Evolutionary conservation across 116 monocot genomes (phyloP).

Genomic region (Dioscorea cayenensis): DNA sequence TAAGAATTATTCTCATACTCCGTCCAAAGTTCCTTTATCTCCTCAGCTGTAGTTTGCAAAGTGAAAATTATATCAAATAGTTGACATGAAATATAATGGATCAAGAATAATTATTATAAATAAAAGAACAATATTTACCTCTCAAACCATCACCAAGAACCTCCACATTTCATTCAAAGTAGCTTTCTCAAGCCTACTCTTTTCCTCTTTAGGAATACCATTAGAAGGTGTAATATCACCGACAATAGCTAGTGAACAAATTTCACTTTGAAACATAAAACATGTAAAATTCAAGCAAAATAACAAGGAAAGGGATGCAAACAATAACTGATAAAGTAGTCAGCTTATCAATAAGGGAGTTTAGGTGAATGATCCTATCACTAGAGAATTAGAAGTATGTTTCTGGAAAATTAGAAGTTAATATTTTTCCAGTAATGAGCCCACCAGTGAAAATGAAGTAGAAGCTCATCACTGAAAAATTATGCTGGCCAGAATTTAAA

Average conservation of each 20-base stretch:
- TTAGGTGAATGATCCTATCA: too few species aligned
- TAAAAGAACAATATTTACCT: constrained; percentile 29
- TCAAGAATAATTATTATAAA: neutral
- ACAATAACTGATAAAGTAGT: neutral
- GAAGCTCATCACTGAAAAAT: too few species aligned
- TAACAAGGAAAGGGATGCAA: neutral
- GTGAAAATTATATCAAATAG: constrained; percentile 1
- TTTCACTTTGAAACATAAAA: neutral
- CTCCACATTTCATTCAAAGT: constrained; percentile 85
- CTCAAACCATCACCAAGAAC: constrained; percentile 70
- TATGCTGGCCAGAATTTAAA: neutral
- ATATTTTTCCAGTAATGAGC: too few species aligned
- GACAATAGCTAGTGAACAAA: constrained; percentile 57
- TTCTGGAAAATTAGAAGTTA: too few species aligned
- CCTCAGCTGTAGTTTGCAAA: constrained; percentile 51
- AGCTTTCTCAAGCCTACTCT: constrained; percentile 66
- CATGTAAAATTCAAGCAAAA: neutral
- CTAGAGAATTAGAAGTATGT: too few species aligned
- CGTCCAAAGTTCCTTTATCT: constrained; percentile 85
- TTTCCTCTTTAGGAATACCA: constrained; percentile 83
- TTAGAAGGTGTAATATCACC: constrained; percentile 94
- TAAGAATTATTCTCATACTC: constrained; percentile 96
- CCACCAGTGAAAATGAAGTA: too few species aligned
- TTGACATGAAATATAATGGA: neutral
- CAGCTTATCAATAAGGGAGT: too few species aligned